These are phyloP conservation scores for Cardamine chenopodiifolia DNA, from an alignment of 345 rosid species.

Conservation along the genomic window DNA sequence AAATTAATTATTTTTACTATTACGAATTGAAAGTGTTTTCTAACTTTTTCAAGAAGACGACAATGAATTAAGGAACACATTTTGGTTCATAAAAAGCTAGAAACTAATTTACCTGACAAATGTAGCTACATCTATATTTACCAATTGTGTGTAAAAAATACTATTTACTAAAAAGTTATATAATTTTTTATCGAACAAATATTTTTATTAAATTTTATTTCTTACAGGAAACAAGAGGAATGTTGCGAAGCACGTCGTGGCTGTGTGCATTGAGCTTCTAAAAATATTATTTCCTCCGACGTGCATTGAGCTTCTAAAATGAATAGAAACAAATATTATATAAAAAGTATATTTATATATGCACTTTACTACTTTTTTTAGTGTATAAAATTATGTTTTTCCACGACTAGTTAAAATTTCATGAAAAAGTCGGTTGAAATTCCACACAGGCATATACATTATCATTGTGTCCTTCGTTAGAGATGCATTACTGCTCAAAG, in stretches of 20 bases:
- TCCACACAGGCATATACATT: neutral
- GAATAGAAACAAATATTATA: neutral
- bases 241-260: slow-evolving; percentile 36
- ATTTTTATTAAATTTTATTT: neutral
- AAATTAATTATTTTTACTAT: neutral
- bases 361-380: neutral
- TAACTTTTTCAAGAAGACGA: neutral
- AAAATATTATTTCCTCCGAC: slow-evolving; percentile 27
- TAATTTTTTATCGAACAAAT: neutral
- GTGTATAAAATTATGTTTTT: neutral
- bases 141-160: neutral
- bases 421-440: neutral
- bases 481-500: slow-evolving; percentile 45
- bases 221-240: slow-evolving; percentile 30
- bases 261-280: slow-evolving; percentile 32
- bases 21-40: slow-evolving; percentile 2
- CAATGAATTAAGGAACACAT: neutral
- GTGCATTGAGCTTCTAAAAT: slow-evolving; percentile 36
- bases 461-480: slow-evolving; percentile 64
- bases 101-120: neutral
- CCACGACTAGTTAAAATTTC: neutral
- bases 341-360: neutral
- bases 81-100: slow-evolving; percentile 1
- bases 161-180: neutral
- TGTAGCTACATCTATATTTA: no score